phyloP scores from a whole-genome alignment of 306 rosid species.

The Cucumis hystrix region DNA sequence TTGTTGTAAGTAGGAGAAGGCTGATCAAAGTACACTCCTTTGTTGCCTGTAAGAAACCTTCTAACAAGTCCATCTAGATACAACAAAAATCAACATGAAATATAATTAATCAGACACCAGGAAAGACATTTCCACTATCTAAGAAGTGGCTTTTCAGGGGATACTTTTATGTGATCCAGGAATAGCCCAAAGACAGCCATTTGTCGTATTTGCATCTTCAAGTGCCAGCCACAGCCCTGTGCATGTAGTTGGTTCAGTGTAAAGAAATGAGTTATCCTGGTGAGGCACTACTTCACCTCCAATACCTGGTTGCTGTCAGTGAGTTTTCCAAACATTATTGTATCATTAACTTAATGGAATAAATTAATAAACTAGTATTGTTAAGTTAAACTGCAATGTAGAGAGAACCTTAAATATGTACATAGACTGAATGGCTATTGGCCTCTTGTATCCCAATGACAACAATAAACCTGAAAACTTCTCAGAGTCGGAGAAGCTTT shows the following conservation, averaged over 20 bases:
- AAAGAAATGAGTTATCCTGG: conserved; percentile 89
- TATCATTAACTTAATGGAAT: background rate
- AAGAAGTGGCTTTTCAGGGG: background rate
- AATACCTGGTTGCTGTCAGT: conserved; percentile 87
- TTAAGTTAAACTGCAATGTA: background rate
- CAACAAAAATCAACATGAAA: background rate
- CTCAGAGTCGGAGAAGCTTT: conserved; percentile 53
- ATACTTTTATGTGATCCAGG: conserved; percentile 93
- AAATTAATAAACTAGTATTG: background rate
- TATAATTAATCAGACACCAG: background rate
- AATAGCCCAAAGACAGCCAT: conserved; percentile 92
- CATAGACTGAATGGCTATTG: conserved; percentile 77
- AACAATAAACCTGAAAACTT: conserved; percentile 43
- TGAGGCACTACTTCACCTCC: conserved; percentile 99
- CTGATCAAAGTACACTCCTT: conserved; percentile 64
- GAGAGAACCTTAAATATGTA: conserved; percentile 80
- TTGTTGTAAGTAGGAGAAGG: conserved; percentile 59
- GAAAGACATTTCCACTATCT: background rate
- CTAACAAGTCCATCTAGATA: conserved; percentile 79
- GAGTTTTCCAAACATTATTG: background rate
- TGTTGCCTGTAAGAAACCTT: conserved; percentile 65
- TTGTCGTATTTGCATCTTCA: conserved; percentile 63
- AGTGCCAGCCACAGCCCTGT: conserved; percentile 94
- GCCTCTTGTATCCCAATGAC: conserved; percentile 78
- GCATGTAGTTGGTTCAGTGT: conserved; percentile 87